A percentile compares a stretch with the other conserved stretches of the same genome.
Conservation (phyloP, 306 rosid genomes). For the Trichosanthes cucumerina region DNA sequence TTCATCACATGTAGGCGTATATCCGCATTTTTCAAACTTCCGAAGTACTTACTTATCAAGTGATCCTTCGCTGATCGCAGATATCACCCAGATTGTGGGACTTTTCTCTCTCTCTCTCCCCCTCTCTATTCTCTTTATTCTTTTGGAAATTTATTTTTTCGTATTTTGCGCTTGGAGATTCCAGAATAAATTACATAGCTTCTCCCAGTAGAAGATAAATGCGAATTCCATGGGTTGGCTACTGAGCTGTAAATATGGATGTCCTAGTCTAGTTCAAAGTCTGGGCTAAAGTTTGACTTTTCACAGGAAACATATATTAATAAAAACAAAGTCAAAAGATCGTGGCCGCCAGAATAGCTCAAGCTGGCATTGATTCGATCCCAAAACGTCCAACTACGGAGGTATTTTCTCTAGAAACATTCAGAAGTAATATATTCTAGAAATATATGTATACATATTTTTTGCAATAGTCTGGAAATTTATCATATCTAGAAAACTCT, state of each 20-base stretch:
- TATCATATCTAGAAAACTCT: neutral
- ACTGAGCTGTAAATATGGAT: neutral
- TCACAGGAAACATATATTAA: neutral
- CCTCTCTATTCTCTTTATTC: neutral
- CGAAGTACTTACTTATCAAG: neutral
- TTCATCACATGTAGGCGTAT: neutral
- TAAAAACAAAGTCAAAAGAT: neutral
- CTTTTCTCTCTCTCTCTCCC: neutral
- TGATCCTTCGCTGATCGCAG: neutral
- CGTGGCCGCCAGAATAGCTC: conserved; percentile 1
- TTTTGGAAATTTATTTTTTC: neutral
- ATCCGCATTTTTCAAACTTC: neutral
- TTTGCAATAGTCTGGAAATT: neutral
- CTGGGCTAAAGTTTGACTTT: neutral
- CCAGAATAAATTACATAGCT: neutral
- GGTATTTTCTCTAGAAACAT: neutral
- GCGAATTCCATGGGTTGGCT: neutral
- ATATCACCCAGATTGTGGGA: neutral
- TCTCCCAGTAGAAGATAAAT: neutral
- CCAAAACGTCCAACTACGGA: neutral
- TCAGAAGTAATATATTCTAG: neutral
- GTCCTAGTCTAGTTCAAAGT: neutral
- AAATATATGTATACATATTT: neutral
- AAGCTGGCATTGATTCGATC: conserved; percentile 8
- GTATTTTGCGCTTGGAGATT: neutral